Conservation (phyloP, 2,329 filamentous ascomycete genomes). For the Penicillium sp. region DNA sequence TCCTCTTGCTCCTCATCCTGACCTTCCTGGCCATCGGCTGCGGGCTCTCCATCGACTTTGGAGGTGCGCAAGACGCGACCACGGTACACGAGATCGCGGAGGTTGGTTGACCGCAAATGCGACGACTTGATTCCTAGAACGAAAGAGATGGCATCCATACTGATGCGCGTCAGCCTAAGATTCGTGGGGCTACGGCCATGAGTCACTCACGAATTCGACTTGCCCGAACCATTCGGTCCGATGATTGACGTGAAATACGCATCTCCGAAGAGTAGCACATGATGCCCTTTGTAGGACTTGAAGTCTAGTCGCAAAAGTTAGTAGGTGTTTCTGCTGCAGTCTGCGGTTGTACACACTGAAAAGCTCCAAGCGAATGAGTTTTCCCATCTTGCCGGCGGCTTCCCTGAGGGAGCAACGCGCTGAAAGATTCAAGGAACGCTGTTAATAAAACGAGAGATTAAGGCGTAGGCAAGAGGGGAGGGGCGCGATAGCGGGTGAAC, state of each 20-base stretch:
- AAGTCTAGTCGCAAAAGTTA: constrained; percentile 63
- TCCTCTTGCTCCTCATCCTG: constrained; percentile 61
- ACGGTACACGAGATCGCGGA: constrained; percentile 93
- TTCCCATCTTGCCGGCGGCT: constrained; percentile 69
- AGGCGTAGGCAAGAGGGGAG: constrained; percentile 16
- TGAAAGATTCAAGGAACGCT: constrained; percentile 11
- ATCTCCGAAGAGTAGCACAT: constrained; percentile 90
- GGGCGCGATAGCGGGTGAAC: constrained; percentile 25
- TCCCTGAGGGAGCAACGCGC: constrained; percentile 23
- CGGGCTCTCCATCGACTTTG: constrained; percentile 75
- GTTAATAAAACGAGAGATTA: constrained; percentile 17
- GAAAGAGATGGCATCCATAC: constrained; percentile 99
- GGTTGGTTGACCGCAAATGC: constrained; percentile 88
- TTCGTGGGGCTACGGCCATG: neutral
- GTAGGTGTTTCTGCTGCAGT: constrained; percentile 14
- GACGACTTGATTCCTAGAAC: constrained; percentile 98
- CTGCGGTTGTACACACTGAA: constrained; percentile 63
- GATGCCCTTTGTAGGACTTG: constrained; percentile 98
- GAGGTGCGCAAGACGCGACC: constrained; percentile 88
- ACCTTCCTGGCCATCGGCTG: constrained; percentile 59
- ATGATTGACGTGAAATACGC: constrained; percentile 99
- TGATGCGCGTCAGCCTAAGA: constrained; percentile 40
- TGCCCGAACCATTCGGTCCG: constrained; percentile 97
- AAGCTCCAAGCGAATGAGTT: constrained; percentile 89
- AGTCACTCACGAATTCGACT: constrained; percentile 82